phyloP scores from a whole-genome alignment of 345 rosid species.

The Arabis hirsuta region DNA sequence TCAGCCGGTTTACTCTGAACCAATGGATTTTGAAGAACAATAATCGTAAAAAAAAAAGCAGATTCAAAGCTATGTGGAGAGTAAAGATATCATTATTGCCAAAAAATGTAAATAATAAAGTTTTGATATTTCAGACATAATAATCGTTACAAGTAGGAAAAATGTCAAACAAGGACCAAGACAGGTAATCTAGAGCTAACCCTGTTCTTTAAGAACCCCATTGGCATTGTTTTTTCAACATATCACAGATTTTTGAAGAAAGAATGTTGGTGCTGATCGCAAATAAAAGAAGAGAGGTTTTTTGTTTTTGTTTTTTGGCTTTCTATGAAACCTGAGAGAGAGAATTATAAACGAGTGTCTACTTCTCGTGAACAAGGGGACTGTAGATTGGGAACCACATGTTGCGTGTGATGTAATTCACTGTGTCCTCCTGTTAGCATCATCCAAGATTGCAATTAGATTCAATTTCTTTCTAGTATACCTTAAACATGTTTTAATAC shows the following conservation, averaged over 20 bases:
- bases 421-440: constrained; percentile 78
- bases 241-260: constrained; percentile 20
- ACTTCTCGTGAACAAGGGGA: constrained; percentile 95
- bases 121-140: constrained; percentile 7
- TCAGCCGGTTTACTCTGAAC: not conserved
- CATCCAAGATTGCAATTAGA: constrained; percentile 13
- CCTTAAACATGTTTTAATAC: constrained; percentile 6
- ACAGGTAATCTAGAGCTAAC: constrained; percentile 39
- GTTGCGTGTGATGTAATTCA: constrained; percentile 58
- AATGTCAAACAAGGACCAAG: constrained; percentile 22
- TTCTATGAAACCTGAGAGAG: constrained; percentile 30
- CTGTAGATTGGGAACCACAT: constrained; percentile 97
- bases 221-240: constrained; percentile 22
- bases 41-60: not conserved
- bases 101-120: not conserved
- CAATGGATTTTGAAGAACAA: not conserved
- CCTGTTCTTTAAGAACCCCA: constrained; percentile 16
- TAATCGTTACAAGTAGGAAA: not conserved
- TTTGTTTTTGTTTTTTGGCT: constrained; percentile 16
- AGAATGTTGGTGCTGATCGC: constrained; percentile 25
- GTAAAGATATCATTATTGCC: not conserved
- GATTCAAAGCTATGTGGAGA: not conserved
- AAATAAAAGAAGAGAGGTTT: not conserved
- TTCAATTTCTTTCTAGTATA: not conserved
- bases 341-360: constrained; percentile 16